A percentile compares a stretch with the other conserved stretches of the same genome.
These are phyloP conservation scores for Ogataea wickerhamii DNA, from an alignment of 805 yeast genomes.

Conservation along the genomic window DNA sequence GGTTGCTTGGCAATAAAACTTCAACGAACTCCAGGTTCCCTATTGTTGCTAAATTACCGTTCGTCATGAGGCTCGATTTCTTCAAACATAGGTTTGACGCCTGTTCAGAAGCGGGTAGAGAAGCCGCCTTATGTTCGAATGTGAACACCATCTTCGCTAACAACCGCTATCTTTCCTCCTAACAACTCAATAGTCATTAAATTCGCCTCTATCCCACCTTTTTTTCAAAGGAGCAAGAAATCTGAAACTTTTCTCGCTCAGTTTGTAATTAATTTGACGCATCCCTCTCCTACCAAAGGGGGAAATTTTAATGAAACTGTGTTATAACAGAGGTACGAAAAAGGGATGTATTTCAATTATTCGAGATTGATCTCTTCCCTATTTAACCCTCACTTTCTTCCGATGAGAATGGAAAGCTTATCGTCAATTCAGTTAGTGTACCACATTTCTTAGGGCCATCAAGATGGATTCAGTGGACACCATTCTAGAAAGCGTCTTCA, in stretches of 20 bases:
- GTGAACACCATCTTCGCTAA: neutral
- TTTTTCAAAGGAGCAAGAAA: neutral
- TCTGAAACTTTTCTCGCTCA: constrained; percentile 1
- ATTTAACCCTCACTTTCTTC: neutral
- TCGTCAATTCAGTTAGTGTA: neutral
- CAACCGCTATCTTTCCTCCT: neutral
- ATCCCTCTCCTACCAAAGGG: neutral
- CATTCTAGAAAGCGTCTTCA: constrained; percentile 2
- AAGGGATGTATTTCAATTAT: too few species aligned
- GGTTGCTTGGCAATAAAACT: constrained; percentile 4
- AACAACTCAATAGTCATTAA: neutral
- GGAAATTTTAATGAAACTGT: neutral
- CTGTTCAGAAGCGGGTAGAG: neutral
- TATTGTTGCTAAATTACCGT: neutral
- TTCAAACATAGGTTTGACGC: neutral
- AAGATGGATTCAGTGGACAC: constrained; percentile 3
- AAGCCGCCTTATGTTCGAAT: neutral
- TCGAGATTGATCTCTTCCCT: too few species aligned
- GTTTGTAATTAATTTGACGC: too few species aligned
- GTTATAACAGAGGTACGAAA: neutral
- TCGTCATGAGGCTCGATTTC: neutral
- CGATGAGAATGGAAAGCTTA: neutral
- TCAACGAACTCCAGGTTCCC: constrained; percentile 8
- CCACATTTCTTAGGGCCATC: neutral
- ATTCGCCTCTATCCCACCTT: neutral